phyloP scores from a whole-genome alignment of 2,329 filamentous ascomycete species.

The Aureobasidium uvarum region DNA sequence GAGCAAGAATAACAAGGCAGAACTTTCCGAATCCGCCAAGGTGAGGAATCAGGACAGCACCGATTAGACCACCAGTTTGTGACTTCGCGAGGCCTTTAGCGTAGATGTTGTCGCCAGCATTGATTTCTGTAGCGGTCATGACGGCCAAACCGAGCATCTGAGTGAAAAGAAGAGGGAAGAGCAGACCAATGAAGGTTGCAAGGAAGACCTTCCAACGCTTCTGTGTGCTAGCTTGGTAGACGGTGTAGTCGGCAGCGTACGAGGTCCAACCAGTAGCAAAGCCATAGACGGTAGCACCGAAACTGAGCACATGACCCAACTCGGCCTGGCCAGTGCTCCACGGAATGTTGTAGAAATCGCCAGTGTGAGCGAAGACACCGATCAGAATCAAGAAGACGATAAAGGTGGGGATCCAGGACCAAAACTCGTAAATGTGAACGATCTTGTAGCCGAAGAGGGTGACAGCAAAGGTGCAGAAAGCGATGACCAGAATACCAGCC shows the following conservation, averaged over 20 bases:
- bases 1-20: constrained; percentile 53
- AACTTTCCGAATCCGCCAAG: constrained; percentile 70
- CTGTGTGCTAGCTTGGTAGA: constrained; percentile 67
- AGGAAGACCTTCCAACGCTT: constrained; percentile 63
- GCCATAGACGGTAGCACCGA: constrained; percentile 64
- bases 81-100: constrained; percentile 54
- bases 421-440: constrained; percentile 75
- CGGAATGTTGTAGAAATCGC: constrained; percentile 62
- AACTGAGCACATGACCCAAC: constrained; percentile 62
- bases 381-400: constrained; percentile 71
- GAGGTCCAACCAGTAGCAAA: constrained; percentile 72
- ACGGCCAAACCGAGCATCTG: constrained; percentile 71
- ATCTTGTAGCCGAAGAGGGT: constrained; percentile 74
- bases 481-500: constrained; percentile 73
- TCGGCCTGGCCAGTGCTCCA: constrained; percentile 60
- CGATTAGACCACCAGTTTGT: constrained; percentile 65
- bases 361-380: constrained; percentile 65
- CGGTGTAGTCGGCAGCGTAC: constrained; percentile 75
- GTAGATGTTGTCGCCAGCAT: constrained; percentile 57
- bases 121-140: constrained; percentile 60
- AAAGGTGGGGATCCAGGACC: constrained; percentile 69
- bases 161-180: constrained; percentile 69
- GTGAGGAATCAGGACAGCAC: constrained; percentile 60
- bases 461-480: constrained; percentile 64
- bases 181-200: constrained; percentile 67